Conservation (phyloP, 192 early-diverging fungal species). For the Gigaspora rosea region DNA sequence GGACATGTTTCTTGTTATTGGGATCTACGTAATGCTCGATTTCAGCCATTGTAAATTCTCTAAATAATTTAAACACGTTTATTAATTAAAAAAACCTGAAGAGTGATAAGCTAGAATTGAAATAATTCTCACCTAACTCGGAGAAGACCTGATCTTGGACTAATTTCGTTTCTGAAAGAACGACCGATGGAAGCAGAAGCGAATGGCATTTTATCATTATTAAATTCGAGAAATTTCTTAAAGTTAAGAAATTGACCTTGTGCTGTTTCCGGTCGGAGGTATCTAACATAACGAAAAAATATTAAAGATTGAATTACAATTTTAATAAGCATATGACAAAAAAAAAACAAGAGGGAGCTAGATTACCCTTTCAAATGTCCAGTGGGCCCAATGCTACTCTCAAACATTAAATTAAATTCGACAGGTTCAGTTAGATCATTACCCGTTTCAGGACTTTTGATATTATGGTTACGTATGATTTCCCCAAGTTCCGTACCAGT, state of each 20-base stretch:
- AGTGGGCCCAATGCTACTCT: constrained; percentile 96
- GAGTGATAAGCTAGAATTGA: background rate
- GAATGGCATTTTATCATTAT: constrained; percentile 99
- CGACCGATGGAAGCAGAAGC: constrained; percentile 97
- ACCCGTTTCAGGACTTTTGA: constrained; percentile 89
- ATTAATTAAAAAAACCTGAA: constrained; percentile 11
- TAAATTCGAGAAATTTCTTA: constrained; percentile 93
- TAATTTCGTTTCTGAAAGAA: constrained; percentile 99
- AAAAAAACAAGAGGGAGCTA: background rate
- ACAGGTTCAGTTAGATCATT: constrained; percentile 88
- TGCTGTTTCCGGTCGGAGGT: constrained; percentile 98
- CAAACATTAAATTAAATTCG: constrained; percentile 99
- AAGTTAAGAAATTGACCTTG: constrained; percentile 99
- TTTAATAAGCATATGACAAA: background rate
- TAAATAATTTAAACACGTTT: constrained; percentile 29
- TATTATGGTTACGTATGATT: constrained; percentile 80
- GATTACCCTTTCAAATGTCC: constrained; percentile 85
- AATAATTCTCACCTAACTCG: constrained; percentile 77
- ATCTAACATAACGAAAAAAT: constrained; percentile 49
- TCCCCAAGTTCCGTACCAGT: constrained; percentile 80
- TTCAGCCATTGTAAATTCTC: constrained; percentile 99
- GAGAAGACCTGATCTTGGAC: constrained; percentile 90
- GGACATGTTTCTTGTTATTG: constrained; percentile 84
- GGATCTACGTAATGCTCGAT: constrained; percentile 99
- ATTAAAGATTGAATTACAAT: background rate